phyloP scores from a whole-genome alignment of 2,329 filamentous ascomycete genomes.

The Aspergillus pseudotamarii region DNA sequence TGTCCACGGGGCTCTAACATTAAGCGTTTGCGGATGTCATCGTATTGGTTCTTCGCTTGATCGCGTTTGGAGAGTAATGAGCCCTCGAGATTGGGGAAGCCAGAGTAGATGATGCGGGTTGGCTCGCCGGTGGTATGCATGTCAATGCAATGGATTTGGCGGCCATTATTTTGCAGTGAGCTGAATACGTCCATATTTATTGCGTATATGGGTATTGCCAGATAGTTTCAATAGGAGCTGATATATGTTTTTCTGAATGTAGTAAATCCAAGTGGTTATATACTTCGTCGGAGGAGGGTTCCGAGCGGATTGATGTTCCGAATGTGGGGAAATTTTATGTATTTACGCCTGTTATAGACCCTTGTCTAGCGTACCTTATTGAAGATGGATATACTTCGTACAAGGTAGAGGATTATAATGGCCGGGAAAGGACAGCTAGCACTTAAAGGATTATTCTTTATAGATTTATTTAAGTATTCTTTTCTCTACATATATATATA shows the following conservation, averaged over 20 bases:
- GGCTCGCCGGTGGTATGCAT: slow-evolving; percentile 56
- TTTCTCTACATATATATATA: too few relatives aligned
- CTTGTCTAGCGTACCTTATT: too few relatives aligned
- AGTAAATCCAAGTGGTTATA: not conserved
- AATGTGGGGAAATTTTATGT: not conserved
- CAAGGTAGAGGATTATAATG: too few relatives aligned
- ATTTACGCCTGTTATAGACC: too few relatives aligned
- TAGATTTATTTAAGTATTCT: too few relatives aligned
- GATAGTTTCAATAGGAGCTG: not conserved
- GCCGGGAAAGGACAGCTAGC: too few relatives aligned
- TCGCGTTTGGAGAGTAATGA: slow-evolving; percentile 46
- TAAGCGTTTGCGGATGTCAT: slow-evolving; percentile 46
- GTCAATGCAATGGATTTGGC: slow-evolving; percentile 36
- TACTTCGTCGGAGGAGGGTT: not conserved
- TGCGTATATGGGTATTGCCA: not conserved
- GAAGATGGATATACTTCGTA: too few relatives aligned
- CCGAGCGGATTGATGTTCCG: not conserved
- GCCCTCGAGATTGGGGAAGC: slow-evolving; percentile 43
- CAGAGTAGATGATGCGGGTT: slow-evolving; percentile 49
- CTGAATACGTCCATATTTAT: not conserved
- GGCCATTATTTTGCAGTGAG: not conserved
- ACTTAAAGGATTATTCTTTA: too few relatives aligned
- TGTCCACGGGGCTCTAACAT: slow-evolving; percentile 55
- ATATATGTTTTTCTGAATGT: not conserved
- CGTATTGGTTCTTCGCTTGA: slow-evolving; percentile 41